Base-by-base conservation (phyloP, 768 basidiomycete species). In the Boletus fagicola region DNA sequence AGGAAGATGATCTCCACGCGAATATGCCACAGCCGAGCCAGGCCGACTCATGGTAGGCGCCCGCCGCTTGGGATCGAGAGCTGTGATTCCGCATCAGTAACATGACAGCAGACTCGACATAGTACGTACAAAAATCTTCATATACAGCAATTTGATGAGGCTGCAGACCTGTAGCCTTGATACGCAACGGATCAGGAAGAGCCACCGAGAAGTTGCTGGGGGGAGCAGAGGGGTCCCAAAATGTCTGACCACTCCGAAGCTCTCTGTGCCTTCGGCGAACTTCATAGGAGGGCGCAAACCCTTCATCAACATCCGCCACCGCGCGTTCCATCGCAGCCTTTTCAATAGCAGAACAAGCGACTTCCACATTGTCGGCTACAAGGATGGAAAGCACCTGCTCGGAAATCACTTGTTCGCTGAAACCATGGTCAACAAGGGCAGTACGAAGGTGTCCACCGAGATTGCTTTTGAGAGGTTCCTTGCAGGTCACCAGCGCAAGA, bases 251-350 rank as follows among this genome's bases (percentile, higher is more conserved):
- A 54, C 72, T 82, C 20, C 87, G 86, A 68, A 85, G 78, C 81
- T 96, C 94, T 54, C 93, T 83, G 69, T 98, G 94, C 47, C 89
- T 86, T 56, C 90, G 84, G 53, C 97, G 83, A 46, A 81, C 79
- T 35, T 94, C 89, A 66, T 94, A 97, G 11, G 94, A 90, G 26
- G 83, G 61, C 2, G 83, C 79, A 59, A 99, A 92, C 24, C 84
- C 87, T 59, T 96, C 94, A 69, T 99, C 97, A 8, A 97, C 90
- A 65, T 98, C 97, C 4, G 85, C 82, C 51, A 93, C 83, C 8
- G 95, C 95, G 57, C 93, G 85, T 65, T 98, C 95, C 90, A 97
- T 97, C 0, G 97, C 97, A 6, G 95, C 95, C 65, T 93, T 95
- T 75, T 98, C 94, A 61, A 99, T 95, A 10, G 94, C 92, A 53